Evolutionary conservation across 352 stramenopile species (phyloP), one percentile per base, ranked within the genome.

Genomic region (Phytophthora tubulina): DNA sequence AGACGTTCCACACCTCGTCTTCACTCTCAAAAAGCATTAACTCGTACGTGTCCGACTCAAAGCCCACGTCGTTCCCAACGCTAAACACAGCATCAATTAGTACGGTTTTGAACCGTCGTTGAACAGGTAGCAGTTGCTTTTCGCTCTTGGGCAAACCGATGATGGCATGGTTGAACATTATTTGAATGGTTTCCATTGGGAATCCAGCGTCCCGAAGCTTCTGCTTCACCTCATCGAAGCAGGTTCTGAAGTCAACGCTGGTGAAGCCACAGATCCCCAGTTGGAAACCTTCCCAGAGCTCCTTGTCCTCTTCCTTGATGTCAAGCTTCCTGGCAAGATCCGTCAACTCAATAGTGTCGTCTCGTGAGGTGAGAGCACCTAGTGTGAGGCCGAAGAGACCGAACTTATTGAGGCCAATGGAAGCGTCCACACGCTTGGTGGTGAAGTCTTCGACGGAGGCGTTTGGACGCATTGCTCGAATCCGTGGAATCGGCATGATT

Each of bases 331-430:
- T 35, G 6, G 39, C 56, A 5, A 63, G n/a, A 13, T 27, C 21
- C 15, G 41, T 44, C 4, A 63, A 32, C 32, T 63, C 15, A 21
- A 63, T 15, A 32, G 7, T 54, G n/a, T 13, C 56, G 27, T 63
- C 31, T 14, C n/a, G 41, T 30, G 41, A 42, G 15, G 55, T 52
- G 31, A 45, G 15, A 33, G 15, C 42, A n/a, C 56, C 56, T 41
- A 64, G 33, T 33, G 57, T 64, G 31, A 52, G 9, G 21, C 44
- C 45, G 31, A 64, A 63, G 15, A 63, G 13, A n/a, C 56, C 56
- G 31, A 27, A 54, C n/a, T 63, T 63, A 42, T 52, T 52, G 30
- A 63, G 39, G 55, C 41, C 27, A 31, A 63, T 39, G 41, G 55
- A 30, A 2, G 55, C 55, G 10, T 63, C 55, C 2, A 30, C 27